A percentile compares a stretch with the other conserved stretches of the same genome.
Evolutionary conservation across 2,329 filamentous ascomycete species (phyloP).

Genomic region (Verticillium nubilum): DNA sequence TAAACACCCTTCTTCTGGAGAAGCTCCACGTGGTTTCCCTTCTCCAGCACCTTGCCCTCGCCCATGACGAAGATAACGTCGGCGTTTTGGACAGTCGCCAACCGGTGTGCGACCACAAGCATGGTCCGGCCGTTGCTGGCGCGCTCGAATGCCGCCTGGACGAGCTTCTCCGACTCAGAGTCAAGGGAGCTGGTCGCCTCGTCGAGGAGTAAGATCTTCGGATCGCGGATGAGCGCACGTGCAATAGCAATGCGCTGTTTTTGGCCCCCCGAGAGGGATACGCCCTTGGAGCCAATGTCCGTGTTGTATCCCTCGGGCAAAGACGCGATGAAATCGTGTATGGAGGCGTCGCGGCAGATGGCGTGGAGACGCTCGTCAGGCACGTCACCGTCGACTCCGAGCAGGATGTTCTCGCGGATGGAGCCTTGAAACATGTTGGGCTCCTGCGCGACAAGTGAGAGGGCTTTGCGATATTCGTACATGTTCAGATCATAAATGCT

Average conservation of each 20-base stretch:
- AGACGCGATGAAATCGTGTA: constrained; percentile 65
- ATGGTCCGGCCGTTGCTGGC: constrained; percentile 58
- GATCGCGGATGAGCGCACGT: constrained; percentile 61
- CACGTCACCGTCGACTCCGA: constrained; percentile 55
- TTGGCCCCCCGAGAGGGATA: constrained; percentile 65
- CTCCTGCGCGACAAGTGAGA: constrained; percentile 72
- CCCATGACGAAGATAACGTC: constrained; percentile 78
- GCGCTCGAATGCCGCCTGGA: constrained; percentile 62
- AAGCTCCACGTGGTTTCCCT: constrained; percentile 47
- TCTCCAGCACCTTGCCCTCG: constrained; percentile 52
- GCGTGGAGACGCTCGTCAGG: constrained; percentile 46
- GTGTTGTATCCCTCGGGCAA: constrained; percentile 66
- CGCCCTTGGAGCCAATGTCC: constrained; percentile 60
- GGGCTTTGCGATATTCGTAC: constrained; percentile 54
- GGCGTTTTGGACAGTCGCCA: constrained; percentile 73
- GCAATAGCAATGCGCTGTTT: constrained; percentile 67
- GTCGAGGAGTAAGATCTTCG: constrained; percentile 62
- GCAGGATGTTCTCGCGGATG: constrained; percentile 62
- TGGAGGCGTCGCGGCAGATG: constrained; percentile 56
- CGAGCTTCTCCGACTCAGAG: constrained; percentile 55
- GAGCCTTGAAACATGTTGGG: constrained; percentile 63
- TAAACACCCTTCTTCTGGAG: constrained; percentile 47
- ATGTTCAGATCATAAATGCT: constrained; percentile 56
- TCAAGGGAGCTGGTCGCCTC: constrained; percentile 69
- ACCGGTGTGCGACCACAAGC: constrained; percentile 70